Base-by-base conservation (phyloP, 1,284 basidiomycete species). In the Cutaneotrichosporon sp. region DNA sequence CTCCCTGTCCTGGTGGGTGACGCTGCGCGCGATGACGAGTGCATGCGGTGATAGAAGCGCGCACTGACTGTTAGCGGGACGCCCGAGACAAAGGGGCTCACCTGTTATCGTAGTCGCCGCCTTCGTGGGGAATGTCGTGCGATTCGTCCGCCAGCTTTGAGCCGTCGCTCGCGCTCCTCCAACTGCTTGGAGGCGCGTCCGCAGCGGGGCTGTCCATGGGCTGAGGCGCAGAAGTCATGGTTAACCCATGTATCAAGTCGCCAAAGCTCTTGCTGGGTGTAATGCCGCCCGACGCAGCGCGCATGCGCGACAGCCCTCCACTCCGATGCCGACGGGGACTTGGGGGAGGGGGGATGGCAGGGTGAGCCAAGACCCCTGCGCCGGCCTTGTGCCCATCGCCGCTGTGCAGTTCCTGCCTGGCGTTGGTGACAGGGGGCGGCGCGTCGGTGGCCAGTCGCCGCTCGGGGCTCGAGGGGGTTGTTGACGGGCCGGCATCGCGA, bases 11-110 rank as follows among this genome's bases (percentile, higher is more conserved):
- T 69, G 25, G 69, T 71, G 3, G 75, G 76, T 6, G 78, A 78
- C 2, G 62, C 63, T 3, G 68, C 56, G 9, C 69, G 63, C 11
- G 72, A 59, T 67, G 73, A 59, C 68, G 76, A 20, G 43, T 70
- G 64, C 49, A 74, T 50, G 29, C 71, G 75, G 43, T 79, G 75
- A 50, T 79, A 80, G 64, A 75, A 80, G 7, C 79, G 72, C 10
- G 79, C 79, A 42, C 79, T 80, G 62, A 11, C 24, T 45, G 47
- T 54, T 25, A 60, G 49, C 54, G 4, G 38, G 8, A 27, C 27
- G 4, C 1, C 14, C 18, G 22, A 42, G 14, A 24, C 54, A 42
- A 45, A 14, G 24, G 31, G 24, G 67, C 71, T 65, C 58, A 74
- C 77, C 74, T 76, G 59, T 79, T 78, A 60, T 79, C 76, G 67